Base-by-base conservation (phyloP, 257 asterid species). In the Nicotiana paniculata region DNA sequence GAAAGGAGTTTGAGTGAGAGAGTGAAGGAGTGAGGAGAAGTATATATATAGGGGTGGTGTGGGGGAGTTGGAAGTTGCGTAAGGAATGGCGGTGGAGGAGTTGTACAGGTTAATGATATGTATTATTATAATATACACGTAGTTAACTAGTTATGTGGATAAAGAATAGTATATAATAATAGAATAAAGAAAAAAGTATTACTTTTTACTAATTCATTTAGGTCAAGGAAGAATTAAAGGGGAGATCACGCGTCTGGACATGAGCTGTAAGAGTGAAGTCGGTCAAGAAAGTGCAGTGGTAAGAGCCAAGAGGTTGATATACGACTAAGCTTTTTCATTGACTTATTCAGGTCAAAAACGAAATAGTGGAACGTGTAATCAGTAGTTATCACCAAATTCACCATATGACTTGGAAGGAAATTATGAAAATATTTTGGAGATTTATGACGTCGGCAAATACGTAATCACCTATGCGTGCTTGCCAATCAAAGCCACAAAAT, bases 1-100 rank as follows among this genome's bases (percentile, higher is more conserved):
- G 18, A 80, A 51, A 43, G 53, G 55, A 70, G 79, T 61, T 74
- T 61, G 88, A 67, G 79, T 79, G 91, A 51, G 89, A 65, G 89
- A 65, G 90, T 80, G 85, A 59, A 82, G 21, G 54, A 84, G 79
- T 81, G 84, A 57, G 28, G 67, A 76, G 74, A 32, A 77, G 54
- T 80, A 17, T 82, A 86, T 74, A 84, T 59, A 63, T 43, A 79
- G 5, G 67, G 10, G 21, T 15, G 46, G n/a, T 53, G 32, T 81
- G 28, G 46, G 26, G 84, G 84, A 70, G 90, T 84, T 85, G 91
- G 97, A 84, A 82, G 95, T 93, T 87, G 93, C 96, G 95, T 93
- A 90, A 77, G 95, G 90, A 87, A 83, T 84, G 96, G 88, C 93
- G 90, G 97, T 93, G 92, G 77, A 68, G 83, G 78, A 82, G 83